Percentiles rank a stretch among this genome's conserved stretches.
Conservation (phyloP, 1,284 basidiomycete genomes). For the Cutaneotrichosporon sp. region DNA sequence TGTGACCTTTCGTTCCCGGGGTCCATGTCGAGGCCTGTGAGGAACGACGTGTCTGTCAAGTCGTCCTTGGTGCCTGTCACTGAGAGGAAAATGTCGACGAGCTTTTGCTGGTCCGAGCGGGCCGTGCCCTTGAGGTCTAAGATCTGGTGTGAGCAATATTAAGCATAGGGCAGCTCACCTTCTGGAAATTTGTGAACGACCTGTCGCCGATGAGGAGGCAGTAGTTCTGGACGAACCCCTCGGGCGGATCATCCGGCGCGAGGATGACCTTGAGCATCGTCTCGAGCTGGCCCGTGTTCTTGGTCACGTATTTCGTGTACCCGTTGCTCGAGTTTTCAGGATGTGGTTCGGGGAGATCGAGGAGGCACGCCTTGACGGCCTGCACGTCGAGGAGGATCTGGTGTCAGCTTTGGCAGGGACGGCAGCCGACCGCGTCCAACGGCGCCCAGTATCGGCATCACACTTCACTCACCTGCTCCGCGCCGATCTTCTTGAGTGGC, state of each 20-base stretch:
- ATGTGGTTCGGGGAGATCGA: slow-evolving; percentile 66
- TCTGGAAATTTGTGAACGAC: slow-evolving; percentile 95
- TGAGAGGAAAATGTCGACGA: slow-evolving; percentile 86
- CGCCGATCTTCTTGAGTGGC: slow-evolving; percentile 83
- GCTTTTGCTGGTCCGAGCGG: slow-evolving; percentile 77
- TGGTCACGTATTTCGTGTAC: slow-evolving; percentile 76
- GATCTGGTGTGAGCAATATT: slow-evolving; percentile 60
- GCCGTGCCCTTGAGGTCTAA: slow-evolving; percentile 93
- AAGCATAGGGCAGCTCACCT: slow-evolving; percentile 58
- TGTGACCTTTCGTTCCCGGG: slow-evolving; percentile 29
- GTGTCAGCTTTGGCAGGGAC: background rate
- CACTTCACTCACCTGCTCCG: slow-evolving; percentile 57
- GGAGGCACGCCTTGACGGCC: slow-evolving; percentile 73
- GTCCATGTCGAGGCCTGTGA: slow-evolving; percentile 92
- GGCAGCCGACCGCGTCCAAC: no score
- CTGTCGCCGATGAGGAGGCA: slow-evolving; percentile 87
- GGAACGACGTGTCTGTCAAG: slow-evolving; percentile 81
- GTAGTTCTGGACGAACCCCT: slow-evolving; percentile 92
- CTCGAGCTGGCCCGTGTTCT: slow-evolving; percentile 76
- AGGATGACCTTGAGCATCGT: slow-evolving; percentile 91
- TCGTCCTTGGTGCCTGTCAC: slow-evolving; percentile 85
- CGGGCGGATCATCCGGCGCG: slow-evolving; percentile 83
- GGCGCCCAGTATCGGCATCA: no score
- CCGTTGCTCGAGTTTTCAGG: slow-evolving; percentile 41
- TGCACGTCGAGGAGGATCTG: slow-evolving; percentile 91